phyloP scores from a whole-genome alignment of 768 basidiomycete species.

The Mycena pura region DNA sequence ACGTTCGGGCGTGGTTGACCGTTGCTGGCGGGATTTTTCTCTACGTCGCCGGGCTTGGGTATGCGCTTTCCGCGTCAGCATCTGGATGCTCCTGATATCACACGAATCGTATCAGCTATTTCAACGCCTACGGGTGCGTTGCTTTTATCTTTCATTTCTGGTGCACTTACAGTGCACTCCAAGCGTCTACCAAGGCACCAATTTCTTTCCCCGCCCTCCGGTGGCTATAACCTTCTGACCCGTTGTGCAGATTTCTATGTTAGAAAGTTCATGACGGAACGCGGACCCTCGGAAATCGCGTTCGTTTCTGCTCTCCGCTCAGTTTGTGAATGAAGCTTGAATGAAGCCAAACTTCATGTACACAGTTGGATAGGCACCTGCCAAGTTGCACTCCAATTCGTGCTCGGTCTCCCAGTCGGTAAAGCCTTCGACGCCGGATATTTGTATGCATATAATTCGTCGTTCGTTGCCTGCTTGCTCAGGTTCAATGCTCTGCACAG shows the following conservation, averaged over 20 bases:
- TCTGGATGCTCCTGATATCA: background rate
- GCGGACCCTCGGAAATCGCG: conserved; percentile 18
- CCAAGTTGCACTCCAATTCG: conserved; percentile 42
- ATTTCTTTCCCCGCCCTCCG: background rate
- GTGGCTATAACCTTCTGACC: background rate
- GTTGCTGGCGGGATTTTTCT: conserved; percentile 18
- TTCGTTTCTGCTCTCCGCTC: background rate
- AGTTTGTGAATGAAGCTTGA: no score
- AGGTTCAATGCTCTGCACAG: conserved; percentile 17
- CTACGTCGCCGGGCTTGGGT: conserved; percentile 19
- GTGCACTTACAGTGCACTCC: background rate
- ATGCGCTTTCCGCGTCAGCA: background rate
- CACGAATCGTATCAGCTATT: conserved; percentile 7
- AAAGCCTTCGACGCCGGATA: conserved; percentile 38
- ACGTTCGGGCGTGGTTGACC: conserved; percentile 8
- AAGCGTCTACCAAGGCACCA: conserved; percentile 21
- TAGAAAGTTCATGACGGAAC: conserved; percentile 12
- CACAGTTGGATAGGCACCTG: conserved; percentile 43
- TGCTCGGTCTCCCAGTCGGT: conserved; percentile 36
- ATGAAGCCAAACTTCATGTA: background rate
- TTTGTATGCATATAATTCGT: conserved; percentile 27
- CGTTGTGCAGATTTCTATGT: conserved; percentile 12
- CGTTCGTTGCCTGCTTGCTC: background rate
- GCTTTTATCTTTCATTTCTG: background rate
- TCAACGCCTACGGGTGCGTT: conserved; percentile 21